Percentiles rank a stretch among this genome's conserved stretches.
phyloP scores from a whole-genome alignment of 768 basidiomycete species.

The Mycena amicta region DNA sequence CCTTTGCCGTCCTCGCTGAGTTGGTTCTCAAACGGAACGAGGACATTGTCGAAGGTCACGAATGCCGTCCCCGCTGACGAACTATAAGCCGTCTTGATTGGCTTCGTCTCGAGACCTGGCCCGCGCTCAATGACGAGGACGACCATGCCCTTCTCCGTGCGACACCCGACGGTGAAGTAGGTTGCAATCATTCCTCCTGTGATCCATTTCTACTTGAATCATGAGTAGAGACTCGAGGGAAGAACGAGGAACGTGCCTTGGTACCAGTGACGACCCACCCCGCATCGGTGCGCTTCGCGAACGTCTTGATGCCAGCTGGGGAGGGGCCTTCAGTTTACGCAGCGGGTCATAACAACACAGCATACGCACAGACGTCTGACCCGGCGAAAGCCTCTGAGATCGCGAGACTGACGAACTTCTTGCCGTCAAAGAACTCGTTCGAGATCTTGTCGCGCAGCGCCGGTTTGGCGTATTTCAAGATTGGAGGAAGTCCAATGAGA shows the following conservation, averaged over 20 bases:
- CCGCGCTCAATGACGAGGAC: constrained; percentile 36
- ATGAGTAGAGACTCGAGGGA: constrained; percentile 31
- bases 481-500: constrained; percentile 44
- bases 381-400: neutral
- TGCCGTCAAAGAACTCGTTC: neutral
- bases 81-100: constrained; percentile 86
- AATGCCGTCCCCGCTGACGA: constrained; percentile 64
- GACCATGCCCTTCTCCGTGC: constrained; percentile 46
- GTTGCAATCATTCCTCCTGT: neutral
- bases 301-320: neutral
- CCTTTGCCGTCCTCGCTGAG: constrained; percentile 50
- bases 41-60: constrained; percentile 81
- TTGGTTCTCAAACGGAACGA: constrained; percentile 86
- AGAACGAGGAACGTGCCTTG: constrained; percentile 41
- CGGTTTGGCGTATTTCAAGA: constrained; percentile 46
- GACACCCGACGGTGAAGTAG: constrained; percentile 66
- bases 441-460: neutral
- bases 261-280: neutral
- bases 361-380: neutral
- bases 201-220: neutral
- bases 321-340: too few relatives aligned
- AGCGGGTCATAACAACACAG: neutral
- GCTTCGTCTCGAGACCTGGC: constrained; percentile 70
- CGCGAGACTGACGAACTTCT: neutral
- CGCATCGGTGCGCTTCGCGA: neutral